Conservation (phyloP, 345 rosid genomes). For the Lepidium sativum region DNA sequence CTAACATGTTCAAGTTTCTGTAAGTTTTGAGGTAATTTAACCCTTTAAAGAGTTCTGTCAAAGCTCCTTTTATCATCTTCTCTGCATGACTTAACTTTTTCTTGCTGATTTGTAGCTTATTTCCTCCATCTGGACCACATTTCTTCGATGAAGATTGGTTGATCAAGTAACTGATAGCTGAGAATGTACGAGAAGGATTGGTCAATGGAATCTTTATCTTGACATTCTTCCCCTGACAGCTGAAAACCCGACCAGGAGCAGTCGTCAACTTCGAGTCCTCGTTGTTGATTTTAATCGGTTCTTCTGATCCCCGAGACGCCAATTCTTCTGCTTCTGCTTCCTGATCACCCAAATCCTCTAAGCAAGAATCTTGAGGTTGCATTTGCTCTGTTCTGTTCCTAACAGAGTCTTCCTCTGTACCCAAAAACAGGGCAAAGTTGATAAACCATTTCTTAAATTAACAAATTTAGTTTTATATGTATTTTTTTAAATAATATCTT, state of each 20-base stretch:
- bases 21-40: slow-evolving; percentile 83
- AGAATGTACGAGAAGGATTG: slow-evolving; percentile 72
- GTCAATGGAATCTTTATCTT: slow-evolving; percentile 82
- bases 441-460: background rate
- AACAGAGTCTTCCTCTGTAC: slow-evolving; percentile 63
- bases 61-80: slow-evolving; percentile 87
- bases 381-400: slow-evolving; percentile 47
- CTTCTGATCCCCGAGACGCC: slow-evolving; percentile 43
- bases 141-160: slow-evolving; percentile 65
- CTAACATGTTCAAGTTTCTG: slow-evolving; percentile 94
- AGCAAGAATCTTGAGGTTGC: slow-evolving; percentile 36
- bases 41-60: slow-evolving; percentile 82
- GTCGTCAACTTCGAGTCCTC: slow-evolving; percentile 39
- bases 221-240: slow-evolving; percentile 69
- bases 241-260: slow-evolving; percentile 48
- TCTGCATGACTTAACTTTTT: slow-evolving; percentile 74
- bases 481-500: background rate
- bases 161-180: slow-evolving; percentile 66
- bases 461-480: background rate
- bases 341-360: slow-evolving; percentile 36
- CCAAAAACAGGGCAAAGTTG: background rate
- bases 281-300: slow-evolving; percentile 32
- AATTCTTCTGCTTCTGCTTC: slow-evolving; percentile 21
- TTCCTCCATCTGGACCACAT: slow-evolving; percentile 47
- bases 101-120: slow-evolving; percentile 60